Evolutionary conservation across 2,329 filamentous ascomycete genomes (phyloP).

Genomic region (Pyrenophora seminiperda): DNA sequence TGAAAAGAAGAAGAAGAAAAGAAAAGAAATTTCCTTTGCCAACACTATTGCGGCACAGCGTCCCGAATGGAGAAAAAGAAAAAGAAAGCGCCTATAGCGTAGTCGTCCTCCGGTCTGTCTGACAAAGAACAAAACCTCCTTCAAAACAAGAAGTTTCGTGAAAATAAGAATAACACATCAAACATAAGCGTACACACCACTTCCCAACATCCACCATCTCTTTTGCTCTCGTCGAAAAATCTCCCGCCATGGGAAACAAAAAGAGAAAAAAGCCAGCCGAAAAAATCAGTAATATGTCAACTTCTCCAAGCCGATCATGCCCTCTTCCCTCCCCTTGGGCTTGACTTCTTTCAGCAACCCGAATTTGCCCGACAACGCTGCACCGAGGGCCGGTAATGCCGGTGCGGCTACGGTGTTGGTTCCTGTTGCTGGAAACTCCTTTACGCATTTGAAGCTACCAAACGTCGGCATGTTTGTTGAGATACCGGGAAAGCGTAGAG

Average conservation of each 20-base stretch:
- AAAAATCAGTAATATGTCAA: constrained; percentile 31
- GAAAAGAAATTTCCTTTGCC: no score
- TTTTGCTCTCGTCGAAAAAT: background rate
- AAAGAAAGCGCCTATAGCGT: no score
- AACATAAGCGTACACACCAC: background rate
- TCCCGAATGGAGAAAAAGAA: no score
- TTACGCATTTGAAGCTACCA: constrained; percentile 32
- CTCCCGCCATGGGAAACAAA: background rate
- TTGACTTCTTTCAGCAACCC: constrained; percentile 26
- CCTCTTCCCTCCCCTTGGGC: constrained; percentile 35
- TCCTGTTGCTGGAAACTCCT: constrained; percentile 4
- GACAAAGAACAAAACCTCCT: no score
- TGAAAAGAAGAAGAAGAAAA: no score
- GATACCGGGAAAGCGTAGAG: constrained; percentile 35
- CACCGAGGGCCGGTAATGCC: constrained; percentile 29
- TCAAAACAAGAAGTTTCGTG: no score
- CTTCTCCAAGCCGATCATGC: constrained; percentile 43
- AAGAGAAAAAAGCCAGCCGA: background rate
- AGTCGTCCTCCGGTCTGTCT: no score
- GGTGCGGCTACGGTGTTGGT: constrained; percentile 13
- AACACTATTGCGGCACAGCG: no score
- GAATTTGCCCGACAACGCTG: constrained; percentile 29
- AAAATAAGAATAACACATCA: no score
- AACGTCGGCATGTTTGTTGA: constrained; percentile 27
- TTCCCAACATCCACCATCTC: background rate